A percentile compares a stretch with the other conserved stretches of the same genome.
Evolutionary conservation across 2,329 filamentous ascomycete species (phyloP).

Genomic region (Colletotrichum somersetense): DNA sequence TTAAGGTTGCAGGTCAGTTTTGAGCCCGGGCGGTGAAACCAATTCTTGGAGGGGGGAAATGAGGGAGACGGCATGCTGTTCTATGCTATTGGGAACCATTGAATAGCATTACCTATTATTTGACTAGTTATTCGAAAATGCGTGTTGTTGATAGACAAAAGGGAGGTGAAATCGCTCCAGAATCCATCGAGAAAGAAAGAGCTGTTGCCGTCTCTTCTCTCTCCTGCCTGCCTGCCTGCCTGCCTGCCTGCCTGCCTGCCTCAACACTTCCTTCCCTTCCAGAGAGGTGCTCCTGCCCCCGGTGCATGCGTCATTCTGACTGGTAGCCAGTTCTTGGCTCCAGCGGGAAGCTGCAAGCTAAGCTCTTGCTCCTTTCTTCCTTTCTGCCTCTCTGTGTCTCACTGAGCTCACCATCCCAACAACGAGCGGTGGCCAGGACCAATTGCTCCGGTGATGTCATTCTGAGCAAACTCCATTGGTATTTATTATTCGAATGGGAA

Average conservation of each 20-base stretch:
- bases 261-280: background rate
- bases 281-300: background rate
- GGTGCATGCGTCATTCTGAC: conserved; percentile 3
- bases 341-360: conserved; percentile 18
- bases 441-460: conserved; percentile 45
- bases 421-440: conserved; percentile 31
- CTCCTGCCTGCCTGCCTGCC: background rate
- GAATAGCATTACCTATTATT: background rate
- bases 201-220: background rate
- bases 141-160: background rate
- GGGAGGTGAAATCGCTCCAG: background rate
- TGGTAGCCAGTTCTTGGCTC: conserved; percentile 1
- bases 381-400: conserved; percentile 21
- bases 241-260: background rate
- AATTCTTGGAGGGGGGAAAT: conserved; percentile 26
- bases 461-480: conserved; percentile 25
- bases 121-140: background rate
- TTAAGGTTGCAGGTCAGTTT: conserved; percentile 42
- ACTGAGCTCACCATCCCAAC: conserved; percentile 15
- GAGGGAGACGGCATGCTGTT: conserved; percentile 21
- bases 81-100: conserved; percentile 6
- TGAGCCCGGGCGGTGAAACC: conserved; percentile 37
- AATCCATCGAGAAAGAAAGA: too few relatives aligned
- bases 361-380: background rate
- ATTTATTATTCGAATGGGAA: too few relatives aligned